phyloP scores from a whole-genome alignment of 108 stramenopile genomes.

The Aureococcus anophagefferens region DNA sequence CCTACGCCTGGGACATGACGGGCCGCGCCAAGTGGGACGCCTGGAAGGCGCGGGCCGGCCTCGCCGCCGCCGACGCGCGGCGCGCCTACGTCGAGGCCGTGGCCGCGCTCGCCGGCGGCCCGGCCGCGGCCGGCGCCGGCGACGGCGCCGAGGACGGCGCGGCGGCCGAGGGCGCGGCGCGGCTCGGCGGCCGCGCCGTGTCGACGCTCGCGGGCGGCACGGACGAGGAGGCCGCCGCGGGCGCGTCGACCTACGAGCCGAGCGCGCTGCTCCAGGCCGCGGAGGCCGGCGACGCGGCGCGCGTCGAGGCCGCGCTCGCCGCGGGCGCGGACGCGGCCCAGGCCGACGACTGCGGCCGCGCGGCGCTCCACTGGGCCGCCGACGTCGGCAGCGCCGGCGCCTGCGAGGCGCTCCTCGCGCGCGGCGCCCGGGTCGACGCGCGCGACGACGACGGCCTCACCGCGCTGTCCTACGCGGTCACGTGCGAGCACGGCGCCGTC shows the following conservation, averaged over 20 bases:
- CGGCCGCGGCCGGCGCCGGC: neutral
- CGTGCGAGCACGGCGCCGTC: slow-evolving; percentile 22
- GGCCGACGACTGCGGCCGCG: slow-evolving; percentile 21
- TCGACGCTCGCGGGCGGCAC: neutral
- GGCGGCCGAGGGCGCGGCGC: neutral
- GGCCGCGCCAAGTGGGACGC: neutral
- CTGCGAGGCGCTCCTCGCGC: slow-evolving; percentile 8
- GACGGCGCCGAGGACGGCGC: neutral
- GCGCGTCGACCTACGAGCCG: too few species aligned
- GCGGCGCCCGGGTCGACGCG: slow-evolving; percentile 24
- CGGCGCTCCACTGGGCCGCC: slow-evolving; percentile 28
- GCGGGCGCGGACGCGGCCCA: neutral
- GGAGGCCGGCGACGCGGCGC: too few species aligned
- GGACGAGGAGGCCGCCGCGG: neutral
- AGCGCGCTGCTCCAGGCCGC: too few species aligned
- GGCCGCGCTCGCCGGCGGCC: neutral
- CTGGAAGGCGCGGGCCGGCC: neutral
- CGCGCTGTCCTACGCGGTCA: slow-evolving; percentile 25
- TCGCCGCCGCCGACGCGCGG: neutral
- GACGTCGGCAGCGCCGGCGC: slow-evolving; percentile 11
- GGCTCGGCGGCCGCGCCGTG: neutral
- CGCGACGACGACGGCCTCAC: slow-evolving; percentile 26
- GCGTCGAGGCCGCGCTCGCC: neutral
- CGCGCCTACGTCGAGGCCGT: neutral
- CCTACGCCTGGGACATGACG: neutral